phyloP scores from a whole-genome alignment of 768 basidiomycete genomes.

The Hydnomerulius pinastri region DNA sequence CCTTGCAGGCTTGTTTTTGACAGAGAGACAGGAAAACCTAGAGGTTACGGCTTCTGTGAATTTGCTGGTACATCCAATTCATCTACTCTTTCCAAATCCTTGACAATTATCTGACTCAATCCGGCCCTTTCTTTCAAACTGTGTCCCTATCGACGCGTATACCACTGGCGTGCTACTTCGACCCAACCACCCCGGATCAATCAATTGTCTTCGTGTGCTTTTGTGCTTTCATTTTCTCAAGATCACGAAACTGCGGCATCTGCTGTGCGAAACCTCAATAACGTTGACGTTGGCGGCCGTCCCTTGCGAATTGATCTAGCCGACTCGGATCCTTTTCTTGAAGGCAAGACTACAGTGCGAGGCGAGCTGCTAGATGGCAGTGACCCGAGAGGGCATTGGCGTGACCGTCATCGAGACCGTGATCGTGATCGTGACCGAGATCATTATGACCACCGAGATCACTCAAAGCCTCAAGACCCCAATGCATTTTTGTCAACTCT shows the following conservation, averaged over 20 bases:
- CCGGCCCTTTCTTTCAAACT: constrained; percentile 20
- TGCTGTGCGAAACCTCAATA: constrained; percentile 95
- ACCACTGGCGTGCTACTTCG: constrained; percentile 4
- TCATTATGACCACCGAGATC: constrained; percentile 34
- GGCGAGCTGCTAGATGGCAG: constrained; percentile 79
- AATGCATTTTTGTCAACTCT: constrained; percentile 62
- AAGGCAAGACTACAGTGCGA: constrained; percentile 85
- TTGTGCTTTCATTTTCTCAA: constrained; percentile 30
- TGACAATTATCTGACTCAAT: constrained; percentile 41
- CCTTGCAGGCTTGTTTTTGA: constrained; percentile 79
- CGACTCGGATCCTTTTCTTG: constrained; percentile 89
- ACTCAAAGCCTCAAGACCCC: constrained; percentile 38
- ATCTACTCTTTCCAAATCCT: constrained; percentile 23
- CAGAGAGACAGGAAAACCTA: constrained; percentile 91
- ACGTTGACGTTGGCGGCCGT: constrained; percentile 88
- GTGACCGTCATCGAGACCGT: constrained; percentile 54
- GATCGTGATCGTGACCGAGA: constrained; percentile 51
- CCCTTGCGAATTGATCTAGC: constrained; percentile 93
- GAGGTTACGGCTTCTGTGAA: constrained; percentile 93
- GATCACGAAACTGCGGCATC: constrained; percentile 96
- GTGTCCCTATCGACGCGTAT: constrained; percentile 6
- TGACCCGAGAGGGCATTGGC: constrained; percentile 37
- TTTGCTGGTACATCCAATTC: constrained; percentile 72
- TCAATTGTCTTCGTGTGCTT: constrained; percentile 12
- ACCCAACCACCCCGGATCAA: constrained; percentile 5